Percentiles rank a stretch among this genome's conserved stretches.
phyloP scores from a whole-genome alignment of 208 protist genomes.

The Trichomonas vaginalis region DNA sequence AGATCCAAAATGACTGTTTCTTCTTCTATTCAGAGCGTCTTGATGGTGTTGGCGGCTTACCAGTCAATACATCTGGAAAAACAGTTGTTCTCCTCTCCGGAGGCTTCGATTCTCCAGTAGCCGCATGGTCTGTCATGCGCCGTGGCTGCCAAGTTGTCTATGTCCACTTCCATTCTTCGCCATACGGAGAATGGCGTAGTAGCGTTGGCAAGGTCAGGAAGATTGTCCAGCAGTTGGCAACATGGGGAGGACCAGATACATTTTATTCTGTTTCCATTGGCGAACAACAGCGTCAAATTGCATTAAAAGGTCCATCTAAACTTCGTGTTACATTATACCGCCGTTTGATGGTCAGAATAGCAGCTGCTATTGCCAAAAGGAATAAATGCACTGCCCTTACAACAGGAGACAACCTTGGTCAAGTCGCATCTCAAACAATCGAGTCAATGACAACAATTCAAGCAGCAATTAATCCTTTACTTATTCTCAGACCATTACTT shows the following conservation, averaged over 20 bases:
- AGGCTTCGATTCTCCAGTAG: neutral
- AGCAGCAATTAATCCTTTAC: neutral
- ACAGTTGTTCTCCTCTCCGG: neutral
- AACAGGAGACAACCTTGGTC: neutral
- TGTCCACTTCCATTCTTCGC: neutral
- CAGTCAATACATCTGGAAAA: neutral
- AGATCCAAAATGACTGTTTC: neutral
- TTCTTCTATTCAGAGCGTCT: neutral
- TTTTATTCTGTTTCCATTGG: neutral
- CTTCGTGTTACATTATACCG: neutral
- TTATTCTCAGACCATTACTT: neutral
- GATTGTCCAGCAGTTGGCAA: neutral
- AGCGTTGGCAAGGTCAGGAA: neutral
- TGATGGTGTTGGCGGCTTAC: neutral
- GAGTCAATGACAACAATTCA: neutral
- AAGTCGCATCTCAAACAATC: slow-evolving; percentile 11
- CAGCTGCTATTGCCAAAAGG: neutral
- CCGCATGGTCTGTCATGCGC: neutral
- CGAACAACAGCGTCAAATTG: neutral
- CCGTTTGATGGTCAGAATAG: neutral
- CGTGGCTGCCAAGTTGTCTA: neutral
- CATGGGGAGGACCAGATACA: neutral
- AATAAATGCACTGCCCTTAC: neutral
- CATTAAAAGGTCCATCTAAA: neutral
- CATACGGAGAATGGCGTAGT: neutral